Evolutionary conservation across 2,329 filamentous ascomycete species (phyloP), one percentile per base, ranked within the genome.

Genomic region (Cladosporium halotolerans): DNA sequence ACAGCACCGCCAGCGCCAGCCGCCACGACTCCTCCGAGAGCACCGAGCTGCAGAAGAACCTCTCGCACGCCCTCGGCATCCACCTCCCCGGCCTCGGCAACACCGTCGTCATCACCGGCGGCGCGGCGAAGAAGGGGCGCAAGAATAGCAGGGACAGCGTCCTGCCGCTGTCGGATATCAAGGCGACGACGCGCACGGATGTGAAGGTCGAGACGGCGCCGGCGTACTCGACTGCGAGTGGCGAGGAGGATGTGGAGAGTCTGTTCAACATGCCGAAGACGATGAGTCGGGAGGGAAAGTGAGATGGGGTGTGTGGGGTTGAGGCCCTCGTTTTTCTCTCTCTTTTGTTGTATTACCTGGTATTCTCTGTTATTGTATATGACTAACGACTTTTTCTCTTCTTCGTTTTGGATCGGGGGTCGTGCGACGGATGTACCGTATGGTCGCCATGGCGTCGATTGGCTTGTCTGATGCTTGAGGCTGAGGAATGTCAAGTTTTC

Each of bases 81-180:
- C 39, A 44, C n/a, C 43, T 51, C 40, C 48, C 48, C 18, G 48
- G 48, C 18, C 48, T 51, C 7, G 48, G 48, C 31, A 51, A 51
- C 48, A 42, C 39, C 31, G 48, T 51, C 14, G 44, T 33, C 40
- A 51, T 51, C n/a, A 36, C 14, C 40, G 48, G 40, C 14, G 48
- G 48, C 40, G 19, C 16, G 1, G 33, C n/a, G 11, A 11, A 31
- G 42, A 14, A 43, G 9, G 16, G 9, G 5, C 14, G 40, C 13
- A 51, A 44, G 11, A 13, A 9, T n/a, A 51, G 48, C 10, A 16
- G 48, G 13, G 48, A 51, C 4, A 51, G 48, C 40, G 48, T 38
- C 13, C 14, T 51, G 31, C 48, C 41, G 19, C 18, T 51, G 2
- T 44, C 48, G 9, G 42, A 23, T 18, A 51, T 51, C 16, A 51